Percentiles rank a stretch among this genome's conserved stretches.
Evolutionary conservation across 139 green algal species (phyloP).

Genomic region (Tetraselmis striata): DNA sequence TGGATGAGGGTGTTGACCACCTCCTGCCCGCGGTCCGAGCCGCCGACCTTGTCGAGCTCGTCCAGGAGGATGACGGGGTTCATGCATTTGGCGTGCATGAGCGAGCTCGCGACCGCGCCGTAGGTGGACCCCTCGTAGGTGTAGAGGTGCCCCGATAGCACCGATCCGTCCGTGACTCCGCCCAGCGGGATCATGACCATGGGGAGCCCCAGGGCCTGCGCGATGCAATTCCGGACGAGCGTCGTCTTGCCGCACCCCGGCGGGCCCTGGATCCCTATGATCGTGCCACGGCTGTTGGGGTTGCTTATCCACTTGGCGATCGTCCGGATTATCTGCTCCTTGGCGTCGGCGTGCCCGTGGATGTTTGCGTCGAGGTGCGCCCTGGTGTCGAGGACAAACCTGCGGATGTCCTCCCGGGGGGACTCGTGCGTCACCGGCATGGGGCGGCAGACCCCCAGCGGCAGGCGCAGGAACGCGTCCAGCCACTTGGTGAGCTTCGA

Average conservation of each 20-base stretch:
- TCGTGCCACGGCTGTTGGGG: not conserved
- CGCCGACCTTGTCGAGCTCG: slow-evolving; percentile 12
- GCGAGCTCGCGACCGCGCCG: not conserved
- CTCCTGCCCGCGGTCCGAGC: not conserved
- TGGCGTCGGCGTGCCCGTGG: slow-evolving; percentile 5
- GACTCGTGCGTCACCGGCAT: not conserved
- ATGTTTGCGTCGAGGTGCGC: not conserved
- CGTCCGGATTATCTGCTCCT: slow-evolving; percentile 4
- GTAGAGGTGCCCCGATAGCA: slow-evolving; percentile 1
- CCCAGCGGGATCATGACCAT: slow-evolving; percentile 3
- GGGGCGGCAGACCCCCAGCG: not conserved
- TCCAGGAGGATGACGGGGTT: slow-evolving; percentile 9
- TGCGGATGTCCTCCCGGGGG: not conserved
- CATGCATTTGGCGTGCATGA: not conserved
- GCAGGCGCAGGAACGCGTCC: not conserved
- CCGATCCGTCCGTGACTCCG: not conserved
- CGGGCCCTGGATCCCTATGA: not conserved
- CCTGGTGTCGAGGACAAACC: not conserved
- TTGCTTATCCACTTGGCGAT: slow-evolving; percentile 11
- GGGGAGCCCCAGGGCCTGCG: not conserved
- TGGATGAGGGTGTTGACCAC: slow-evolving; percentile 9
- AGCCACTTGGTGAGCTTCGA: not conserved
- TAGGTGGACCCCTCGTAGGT: slow-evolving; percentile 7
- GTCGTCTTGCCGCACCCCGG: not conserved
- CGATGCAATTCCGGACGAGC: not conserved